phyloP scores from a whole-genome alignment of 2,329 filamentous ascomycete genomes.

The Mollisia scopiformis region DNA sequence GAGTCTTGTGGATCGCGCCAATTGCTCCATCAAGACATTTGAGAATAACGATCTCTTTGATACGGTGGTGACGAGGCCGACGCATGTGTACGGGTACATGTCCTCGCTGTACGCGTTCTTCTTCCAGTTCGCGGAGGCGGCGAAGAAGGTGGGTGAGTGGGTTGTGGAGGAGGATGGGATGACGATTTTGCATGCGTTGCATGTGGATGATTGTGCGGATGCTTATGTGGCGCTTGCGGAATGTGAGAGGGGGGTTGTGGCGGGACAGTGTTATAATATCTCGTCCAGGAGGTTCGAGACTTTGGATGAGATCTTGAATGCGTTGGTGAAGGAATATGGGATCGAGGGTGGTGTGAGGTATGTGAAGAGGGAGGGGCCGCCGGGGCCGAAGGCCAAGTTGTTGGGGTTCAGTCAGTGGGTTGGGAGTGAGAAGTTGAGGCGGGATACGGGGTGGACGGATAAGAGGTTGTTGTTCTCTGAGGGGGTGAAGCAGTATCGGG shows the following conservation, averaged over 20 bases:
- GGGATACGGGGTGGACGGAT: conserved; percentile 19
- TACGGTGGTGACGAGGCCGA: conserved; percentile 48
- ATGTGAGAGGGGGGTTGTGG: conserved; percentile 35
- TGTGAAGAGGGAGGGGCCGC: not conserved
- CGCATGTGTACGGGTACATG: conserved; percentile 49
- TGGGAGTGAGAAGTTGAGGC: conserved; percentile 21
- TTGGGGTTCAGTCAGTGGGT: conserved; percentile 21
- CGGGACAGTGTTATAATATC: conserved; percentile 49
- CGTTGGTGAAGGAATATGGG: conserved; percentile 45
- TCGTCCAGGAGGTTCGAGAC: conserved; percentile 49
- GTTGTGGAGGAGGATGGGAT: conserved; percentile 39
- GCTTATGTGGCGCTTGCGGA: conserved; percentile 49
- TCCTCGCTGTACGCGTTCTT: conserved; percentile 40
- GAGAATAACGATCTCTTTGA: conserved; percentile 45
- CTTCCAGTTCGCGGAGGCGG: conserved; percentile 37
- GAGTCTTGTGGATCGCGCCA: conserved; percentile 37
- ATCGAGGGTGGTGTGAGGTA: conserved; percentile 38
- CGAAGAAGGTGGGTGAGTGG: conserved; percentile 29
- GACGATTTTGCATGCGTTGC: conserved; percentile 49
- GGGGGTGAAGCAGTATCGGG: conserved; percentile 11
- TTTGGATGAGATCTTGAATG: conserved; percentile 40
- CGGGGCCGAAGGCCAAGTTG: conserved; percentile 13
- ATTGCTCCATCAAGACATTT: conserved; percentile 40
- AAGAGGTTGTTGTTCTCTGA: conserved; percentile 19
- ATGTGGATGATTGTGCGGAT: conserved; percentile 53